Evolutionary conservation across 192 early-diverging fungal species (phyloP).

Genomic region (Chytriomyces confervae): DNA sequence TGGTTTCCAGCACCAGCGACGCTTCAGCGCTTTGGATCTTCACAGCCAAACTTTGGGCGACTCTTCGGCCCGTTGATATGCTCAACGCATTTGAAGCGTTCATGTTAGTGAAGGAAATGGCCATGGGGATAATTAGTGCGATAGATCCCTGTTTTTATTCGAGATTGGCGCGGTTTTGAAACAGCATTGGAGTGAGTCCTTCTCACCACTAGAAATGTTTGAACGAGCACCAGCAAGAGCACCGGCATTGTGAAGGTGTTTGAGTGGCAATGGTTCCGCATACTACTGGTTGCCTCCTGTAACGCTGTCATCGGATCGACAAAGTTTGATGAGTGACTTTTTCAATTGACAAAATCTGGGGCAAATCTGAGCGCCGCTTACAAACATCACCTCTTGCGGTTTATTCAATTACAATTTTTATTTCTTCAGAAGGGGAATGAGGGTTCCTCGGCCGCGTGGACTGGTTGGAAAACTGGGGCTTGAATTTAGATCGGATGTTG

Average conservation of each 20-base stretch:
- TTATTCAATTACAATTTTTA: too few species aligned
- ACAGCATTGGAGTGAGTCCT: neutral
- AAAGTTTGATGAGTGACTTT: too few species aligned
- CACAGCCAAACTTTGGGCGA: neutral
- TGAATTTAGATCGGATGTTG: too few species aligned
- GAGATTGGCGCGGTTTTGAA: neutral
- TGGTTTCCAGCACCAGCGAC: neutral
- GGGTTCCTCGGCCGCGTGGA: too few species aligned
- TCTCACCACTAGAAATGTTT: slow-evolving; percentile 1
- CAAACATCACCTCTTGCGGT: too few species aligned
- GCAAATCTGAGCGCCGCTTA: too few species aligned
- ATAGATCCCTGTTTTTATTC: neutral
- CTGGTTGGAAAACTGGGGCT: too few species aligned
- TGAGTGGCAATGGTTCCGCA: too few species aligned
- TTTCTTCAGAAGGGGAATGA: too few species aligned
- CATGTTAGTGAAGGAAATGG: neutral
- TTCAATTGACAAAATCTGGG: too few species aligned
- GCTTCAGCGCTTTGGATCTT: neutral
- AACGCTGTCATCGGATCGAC: too few species aligned
- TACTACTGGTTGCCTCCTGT: too few species aligned
- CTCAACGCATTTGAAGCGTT: neutral
- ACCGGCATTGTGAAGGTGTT: neutral
- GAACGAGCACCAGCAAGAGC: neutral
- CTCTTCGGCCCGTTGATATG: neutral
- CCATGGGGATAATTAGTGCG: neutral